These are phyloP conservation scores for Acanthamoeba healyi DNA, from an alignment of 208 protist species.

Conservation along the genomic window DNA sequence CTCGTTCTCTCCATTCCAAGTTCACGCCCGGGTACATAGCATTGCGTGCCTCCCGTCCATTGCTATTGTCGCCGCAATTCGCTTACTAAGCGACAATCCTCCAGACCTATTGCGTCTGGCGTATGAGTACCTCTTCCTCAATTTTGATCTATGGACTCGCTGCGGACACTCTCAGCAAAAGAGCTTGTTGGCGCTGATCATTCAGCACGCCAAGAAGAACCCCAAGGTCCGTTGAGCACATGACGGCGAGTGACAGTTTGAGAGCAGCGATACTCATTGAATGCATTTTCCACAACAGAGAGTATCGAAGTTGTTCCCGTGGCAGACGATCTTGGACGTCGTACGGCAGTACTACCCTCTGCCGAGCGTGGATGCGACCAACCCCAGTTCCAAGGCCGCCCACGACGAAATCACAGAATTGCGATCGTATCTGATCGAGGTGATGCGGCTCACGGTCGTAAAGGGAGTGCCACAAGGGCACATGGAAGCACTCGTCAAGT, in stretches of 20 bases:
- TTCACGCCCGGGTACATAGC: background rate
- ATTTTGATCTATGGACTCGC: constrained; percentile 22
- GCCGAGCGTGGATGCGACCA: background rate
- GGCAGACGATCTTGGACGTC: background rate
- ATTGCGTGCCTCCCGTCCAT: background rate
- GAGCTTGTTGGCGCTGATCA: background rate
- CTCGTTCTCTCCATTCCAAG: constrained; percentile 29
- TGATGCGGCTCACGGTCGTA: background rate
- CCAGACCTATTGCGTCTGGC: background rate
- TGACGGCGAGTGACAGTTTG: background rate
- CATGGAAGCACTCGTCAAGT: constrained; percentile 9
- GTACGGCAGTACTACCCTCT: constrained; percentile 33
- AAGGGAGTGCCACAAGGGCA: background rate
- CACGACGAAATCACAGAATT: background rate
- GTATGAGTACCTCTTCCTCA: constrained; percentile 15
- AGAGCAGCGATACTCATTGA: no score
- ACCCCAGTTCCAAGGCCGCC: background rate
- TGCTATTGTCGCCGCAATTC: background rate
- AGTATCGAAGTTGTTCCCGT: constrained; percentile 17
- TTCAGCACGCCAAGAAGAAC: constrained; percentile 42
- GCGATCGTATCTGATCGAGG: constrained; percentile 9
- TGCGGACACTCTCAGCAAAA: constrained; percentile 28
- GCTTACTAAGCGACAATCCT: no score
- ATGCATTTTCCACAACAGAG: background rate
- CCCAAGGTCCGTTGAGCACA: constrained; percentile 43